Conservation (phyloP, 106 monocot species). For the Dactylorhiza incarnata region DNA sequence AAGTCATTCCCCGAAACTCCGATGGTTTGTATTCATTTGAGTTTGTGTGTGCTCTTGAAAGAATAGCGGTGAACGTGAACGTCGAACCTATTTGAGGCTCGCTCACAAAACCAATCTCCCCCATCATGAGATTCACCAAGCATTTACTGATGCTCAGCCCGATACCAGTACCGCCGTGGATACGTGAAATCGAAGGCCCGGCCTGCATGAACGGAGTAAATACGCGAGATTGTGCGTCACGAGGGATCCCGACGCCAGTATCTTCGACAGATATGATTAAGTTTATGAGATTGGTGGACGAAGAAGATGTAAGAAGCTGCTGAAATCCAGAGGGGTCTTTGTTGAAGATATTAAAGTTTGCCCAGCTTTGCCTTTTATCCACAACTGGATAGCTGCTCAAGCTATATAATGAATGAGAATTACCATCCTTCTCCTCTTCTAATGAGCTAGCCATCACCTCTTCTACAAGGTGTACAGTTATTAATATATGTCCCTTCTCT, state of each 20-base stretch:
- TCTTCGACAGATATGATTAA: conserved; percentile 94
- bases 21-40: conserved; percentile 41
- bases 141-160: conserved; percentile 97
- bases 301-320: conserved; percentile 16
- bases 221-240: conserved; percentile 85
- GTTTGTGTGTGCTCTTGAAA: conserved; percentile 25
- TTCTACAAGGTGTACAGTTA: conserved; percentile 84
- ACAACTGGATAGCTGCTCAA: conserved; percentile 73
- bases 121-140: conserved; percentile 94
- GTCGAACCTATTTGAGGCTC: conserved; percentile 77
- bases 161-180: conserved; percentile 97
- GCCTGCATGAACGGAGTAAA: conserved; percentile 99
- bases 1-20: conserved; percentile 72
- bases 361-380: conserved; percentile 60
- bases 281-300: conserved; percentile 57
- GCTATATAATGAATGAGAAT: conserved; percentile 21
- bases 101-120: conserved; percentile 93
- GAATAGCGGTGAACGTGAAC: conserved; percentile 76
- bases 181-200: conserved; percentile 85
- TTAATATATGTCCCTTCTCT: conserved; percentile 86
- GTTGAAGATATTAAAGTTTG: conserved; percentile 41
- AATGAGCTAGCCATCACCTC: conserved; percentile 43
- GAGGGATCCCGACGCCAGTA: conserved; percentile 93
- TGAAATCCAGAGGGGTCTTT: conserved; percentile 27
- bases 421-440: conserved; percentile 35